Evolutionary conservation across 148 eudicot genomes (phyloP).

Genomic region (Rheum nobile): DNA sequence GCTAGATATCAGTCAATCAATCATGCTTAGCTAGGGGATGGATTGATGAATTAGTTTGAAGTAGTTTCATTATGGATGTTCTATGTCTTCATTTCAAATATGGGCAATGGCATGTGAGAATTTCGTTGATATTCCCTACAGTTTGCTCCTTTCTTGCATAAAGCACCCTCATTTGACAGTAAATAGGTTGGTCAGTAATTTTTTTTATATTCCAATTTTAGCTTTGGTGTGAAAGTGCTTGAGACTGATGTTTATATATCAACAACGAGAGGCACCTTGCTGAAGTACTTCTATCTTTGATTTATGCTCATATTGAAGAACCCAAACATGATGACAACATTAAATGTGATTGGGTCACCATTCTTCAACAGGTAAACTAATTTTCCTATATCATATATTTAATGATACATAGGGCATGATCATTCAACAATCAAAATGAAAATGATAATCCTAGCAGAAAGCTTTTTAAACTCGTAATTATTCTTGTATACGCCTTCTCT

Average conservation of each 20-base stretch:
- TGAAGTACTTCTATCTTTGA: constrained; percentile 61
- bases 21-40: neutral
- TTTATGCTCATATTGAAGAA: constrained; percentile 29
- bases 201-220: neutral
- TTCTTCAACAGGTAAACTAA: constrained; percentile 42
- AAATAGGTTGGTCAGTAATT: constrained; percentile 47
- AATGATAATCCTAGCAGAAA: neutral
- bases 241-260: constrained; percentile 10
- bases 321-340: constrained; percentile 11
- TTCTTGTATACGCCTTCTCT: neutral
- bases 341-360: constrained; percentile 17
- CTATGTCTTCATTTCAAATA: constrained; percentile 40
- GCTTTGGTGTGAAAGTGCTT: neutral
- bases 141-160: constrained; percentile 42
- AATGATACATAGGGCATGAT: neutral
- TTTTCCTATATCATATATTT: neutral
- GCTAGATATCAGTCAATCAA: neutral
- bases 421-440: neutral
- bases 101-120: constrained; percentile 42
- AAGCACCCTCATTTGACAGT: constrained; percentile 64
- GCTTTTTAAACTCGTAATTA: neutral
- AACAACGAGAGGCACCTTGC: constrained; percentile 78
- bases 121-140: constrained; percentile 41
- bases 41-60: neutral
- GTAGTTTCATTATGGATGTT: neutral